phyloP scores from a whole-genome alignment of 2,329 filamentous ascomycete species.

The Pyricularia grisea region DNA sequence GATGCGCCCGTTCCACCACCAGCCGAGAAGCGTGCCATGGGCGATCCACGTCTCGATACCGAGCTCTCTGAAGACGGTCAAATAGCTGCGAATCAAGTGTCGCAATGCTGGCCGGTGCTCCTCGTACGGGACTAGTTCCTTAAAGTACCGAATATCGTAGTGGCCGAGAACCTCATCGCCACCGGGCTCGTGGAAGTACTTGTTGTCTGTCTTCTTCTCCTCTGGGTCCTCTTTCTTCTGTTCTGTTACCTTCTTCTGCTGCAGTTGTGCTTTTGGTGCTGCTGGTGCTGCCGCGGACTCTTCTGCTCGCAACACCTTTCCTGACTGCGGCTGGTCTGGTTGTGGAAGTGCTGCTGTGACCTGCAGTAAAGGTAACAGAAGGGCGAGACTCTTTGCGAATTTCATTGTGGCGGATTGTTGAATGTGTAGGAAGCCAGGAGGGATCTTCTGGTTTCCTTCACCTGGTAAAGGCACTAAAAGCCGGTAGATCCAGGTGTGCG shows the following conservation, averaged over 20 bases:
- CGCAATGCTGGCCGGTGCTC: slow-evolving; percentile 56
- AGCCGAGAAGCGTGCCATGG: slow-evolving; percentile 74
- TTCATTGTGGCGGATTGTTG: not conserved
- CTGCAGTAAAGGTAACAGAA: not conserved
- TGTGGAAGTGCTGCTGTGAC: not conserved
- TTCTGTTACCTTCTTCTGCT: not conserved
- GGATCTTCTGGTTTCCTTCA: not conserved
- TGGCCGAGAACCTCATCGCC: slow-evolving; percentile 52
- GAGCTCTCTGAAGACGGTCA: slow-evolving; percentile 53
- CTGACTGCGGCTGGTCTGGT: not conserved
- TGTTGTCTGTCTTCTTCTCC: slow-evolving; percentile 23
- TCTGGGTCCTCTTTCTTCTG: not conserved
- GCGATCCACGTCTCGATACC: slow-evolving; percentile 78
- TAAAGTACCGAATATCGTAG: slow-evolving; percentile 67
- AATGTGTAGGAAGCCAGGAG: not conserved
- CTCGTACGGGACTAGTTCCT: slow-evolving; percentile 51
- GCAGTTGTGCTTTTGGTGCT: not conserved
- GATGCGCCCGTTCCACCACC: slow-evolving; percentile 78
- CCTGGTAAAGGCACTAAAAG: not conserved
- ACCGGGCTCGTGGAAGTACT: slow-evolving; percentile 61
- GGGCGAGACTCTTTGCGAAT: not conserved
- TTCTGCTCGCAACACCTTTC: not conserved
- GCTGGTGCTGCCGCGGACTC: not conserved
- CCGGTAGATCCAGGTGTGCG: not conserved
- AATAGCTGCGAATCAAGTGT: slow-evolving; percentile 65